These are phyloP conservation scores for Cercospora sesami DNA, from an alignment of 2,329 filamentous ascomycete species.

Conservation along the genomic window DNA sequence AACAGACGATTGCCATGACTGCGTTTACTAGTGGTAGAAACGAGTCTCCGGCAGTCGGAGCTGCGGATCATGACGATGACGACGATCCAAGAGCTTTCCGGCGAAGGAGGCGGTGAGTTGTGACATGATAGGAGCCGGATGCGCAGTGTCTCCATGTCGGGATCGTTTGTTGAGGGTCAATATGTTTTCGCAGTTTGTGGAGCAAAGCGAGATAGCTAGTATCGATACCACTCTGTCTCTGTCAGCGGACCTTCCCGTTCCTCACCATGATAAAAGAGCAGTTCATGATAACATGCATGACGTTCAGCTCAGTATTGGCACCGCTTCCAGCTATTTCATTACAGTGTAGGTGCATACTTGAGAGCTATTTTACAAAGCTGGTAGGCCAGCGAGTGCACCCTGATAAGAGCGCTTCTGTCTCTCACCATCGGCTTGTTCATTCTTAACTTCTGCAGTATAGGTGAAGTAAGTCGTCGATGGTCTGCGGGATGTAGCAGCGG, in stretches of 20 bases:
- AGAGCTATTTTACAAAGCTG: not conserved
- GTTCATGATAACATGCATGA: not conserved
- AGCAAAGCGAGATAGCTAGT: not conserved
- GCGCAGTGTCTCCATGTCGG: not conserved
- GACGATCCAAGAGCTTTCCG: constrained; percentile 59
- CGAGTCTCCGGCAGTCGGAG: constrained; percentile 17
- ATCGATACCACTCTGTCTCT: not conserved
- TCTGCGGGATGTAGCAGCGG: not conserved
- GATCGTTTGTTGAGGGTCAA: not conserved
- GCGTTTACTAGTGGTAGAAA: not conserved
- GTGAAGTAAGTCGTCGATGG: not conserved
- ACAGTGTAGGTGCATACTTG: not conserved
- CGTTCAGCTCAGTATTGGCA: not conserved
- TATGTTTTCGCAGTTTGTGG: not conserved
- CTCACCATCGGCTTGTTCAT: not conserved
- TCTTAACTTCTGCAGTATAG: not conserved
- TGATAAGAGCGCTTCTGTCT: not conserved
- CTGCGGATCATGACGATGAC: constrained; percentile 49
- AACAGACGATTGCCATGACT: constrained; percentile 29
- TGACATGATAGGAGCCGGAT: not conserved
- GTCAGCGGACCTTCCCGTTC: not conserved
- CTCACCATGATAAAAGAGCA: not conserved
- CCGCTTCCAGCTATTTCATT: not conserved
- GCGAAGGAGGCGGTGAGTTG: constrained; percentile 41
- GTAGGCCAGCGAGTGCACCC: not conserved